Conservation (phyloP, 75 land plant genomes). For the Picea glauca region DNA sequence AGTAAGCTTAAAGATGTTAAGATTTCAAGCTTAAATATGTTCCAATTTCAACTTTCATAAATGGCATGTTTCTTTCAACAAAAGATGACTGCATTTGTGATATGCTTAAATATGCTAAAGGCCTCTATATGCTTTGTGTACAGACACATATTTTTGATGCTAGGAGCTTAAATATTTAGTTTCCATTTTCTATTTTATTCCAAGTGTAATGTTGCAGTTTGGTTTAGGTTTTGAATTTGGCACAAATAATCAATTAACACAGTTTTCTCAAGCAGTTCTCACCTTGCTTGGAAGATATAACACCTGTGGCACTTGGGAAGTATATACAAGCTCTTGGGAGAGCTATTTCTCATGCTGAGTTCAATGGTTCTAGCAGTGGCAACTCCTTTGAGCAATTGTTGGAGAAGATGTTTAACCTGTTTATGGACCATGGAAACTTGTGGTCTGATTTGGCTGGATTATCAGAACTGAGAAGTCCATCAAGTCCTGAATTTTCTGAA, state of each 20-base stretch:
- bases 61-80: too few species aligned
- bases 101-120: too few species aligned
- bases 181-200: conserved; percentile 3
- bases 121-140: too few species aligned
- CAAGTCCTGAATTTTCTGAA: conserved; percentile 57
- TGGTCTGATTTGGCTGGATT: conserved; percentile 78
- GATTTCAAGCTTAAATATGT: neutral
- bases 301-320: conserved; percentile 82
- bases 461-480: conserved; percentile 54
- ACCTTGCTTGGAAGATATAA: conserved; percentile 87
- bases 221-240: conserved; percentile 2
- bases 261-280: conserved; percentile 65
- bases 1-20: conserved; percentile 38
- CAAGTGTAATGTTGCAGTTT: neutral
- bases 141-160: neutral
- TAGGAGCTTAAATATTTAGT: neutral
- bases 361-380: conserved; percentile 18
- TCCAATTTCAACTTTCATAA: too few species aligned
- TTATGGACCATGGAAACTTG: conserved; percentile 82
- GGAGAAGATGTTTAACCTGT: conserved; percentile 84
- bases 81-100: too few species aligned
- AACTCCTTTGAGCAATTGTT: conserved; percentile 47
- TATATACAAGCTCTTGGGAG: conserved; percentile 63
- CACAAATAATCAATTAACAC: neutral
- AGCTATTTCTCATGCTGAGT: conserved; percentile 50